Evolutionary conservation across 2,329 filamentous ascomycete genomes (phyloP).

Genomic region (Penicillium decumbens): DNA sequence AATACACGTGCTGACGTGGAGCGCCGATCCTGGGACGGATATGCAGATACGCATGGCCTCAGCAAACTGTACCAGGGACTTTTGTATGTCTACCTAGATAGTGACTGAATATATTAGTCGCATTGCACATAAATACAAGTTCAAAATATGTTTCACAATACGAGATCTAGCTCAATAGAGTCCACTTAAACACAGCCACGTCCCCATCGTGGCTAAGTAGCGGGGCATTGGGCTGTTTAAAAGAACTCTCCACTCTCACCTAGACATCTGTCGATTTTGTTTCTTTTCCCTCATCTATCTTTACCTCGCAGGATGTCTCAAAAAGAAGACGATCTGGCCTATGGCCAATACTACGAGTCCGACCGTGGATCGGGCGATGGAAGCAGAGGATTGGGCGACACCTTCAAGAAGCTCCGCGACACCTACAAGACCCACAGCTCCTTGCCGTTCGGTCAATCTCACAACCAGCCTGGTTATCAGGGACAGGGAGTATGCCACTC

Average conservation of each 20-base stretch:
- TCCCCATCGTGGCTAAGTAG: constrained; percentile 23
- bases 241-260: constrained; percentile 9
- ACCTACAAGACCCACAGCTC: constrained; percentile 33
- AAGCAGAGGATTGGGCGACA: constrained; percentile 51
- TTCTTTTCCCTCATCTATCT: neutral
- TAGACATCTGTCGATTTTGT: neutral
- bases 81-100: neutral
- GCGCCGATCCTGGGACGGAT: too few relatives aligned
- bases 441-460: constrained; percentile 17
- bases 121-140: neutral
- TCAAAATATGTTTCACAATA: neutral
- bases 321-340: constrained; percentile 52
- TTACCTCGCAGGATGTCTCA: constrained; percentile 32
- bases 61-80: neutral
- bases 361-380: constrained; percentile 33
- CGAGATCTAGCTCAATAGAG: neutral
- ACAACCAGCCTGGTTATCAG: constrained; percentile 23
- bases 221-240: constrained; percentile 19
- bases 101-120: neutral
- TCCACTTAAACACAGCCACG: constrained; percentile 5
- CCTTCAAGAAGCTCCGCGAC: constrained; percentile 46
- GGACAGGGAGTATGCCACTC: constrained; percentile 19
- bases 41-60: neutral
- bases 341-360: constrained; percentile 48
- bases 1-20: neutral